Percentiles rank a stretch among this genome's conserved stretches.
These are phyloP conservation scores for Porogramme epimiltina DNA, from an alignment of 1,284 basidiomycete species.

Conservation along the genomic window DNA sequence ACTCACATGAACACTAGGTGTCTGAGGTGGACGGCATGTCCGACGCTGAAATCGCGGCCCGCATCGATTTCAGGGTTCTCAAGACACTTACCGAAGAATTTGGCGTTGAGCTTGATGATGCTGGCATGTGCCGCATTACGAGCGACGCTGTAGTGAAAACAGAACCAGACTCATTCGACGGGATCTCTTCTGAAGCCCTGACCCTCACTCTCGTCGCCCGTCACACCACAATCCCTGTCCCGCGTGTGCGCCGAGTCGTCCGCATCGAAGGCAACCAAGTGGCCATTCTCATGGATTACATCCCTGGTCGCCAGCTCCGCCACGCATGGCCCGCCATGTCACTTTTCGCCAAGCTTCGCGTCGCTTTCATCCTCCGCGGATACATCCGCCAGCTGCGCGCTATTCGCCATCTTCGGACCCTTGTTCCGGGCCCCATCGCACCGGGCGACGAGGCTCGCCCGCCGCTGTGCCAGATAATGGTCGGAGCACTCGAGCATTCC, in stretches of 20 bases:
- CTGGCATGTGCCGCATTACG: background rate
- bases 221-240: background rate
- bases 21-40: background rate
- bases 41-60: background rate
- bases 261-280: no score
- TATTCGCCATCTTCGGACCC: constrained; percentile 7
- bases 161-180: background rate
- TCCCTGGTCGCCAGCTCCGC: background rate
- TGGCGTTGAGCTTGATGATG: background rate
- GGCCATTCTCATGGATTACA: background rate
- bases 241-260: background rate
- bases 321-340: background rate
- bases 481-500: background rate
- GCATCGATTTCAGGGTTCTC: background rate
- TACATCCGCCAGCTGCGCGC: constrained; percentile 33
- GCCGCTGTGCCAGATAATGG: background rate
- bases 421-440: background rate
- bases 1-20: no score
- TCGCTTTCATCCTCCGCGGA: constrained; percentile 30
- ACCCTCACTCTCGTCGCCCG: background rate
- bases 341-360: background rate
- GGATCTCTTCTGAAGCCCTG: background rate
- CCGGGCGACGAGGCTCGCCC: background rate
- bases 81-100: background rate
- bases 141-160: background rate